Percentiles rank a stretch among this genome's conserved stretches.
phyloP scores from a whole-genome alignment of 2,329 filamentous ascomycete species.

The Fusarium hainanense region DNA sequence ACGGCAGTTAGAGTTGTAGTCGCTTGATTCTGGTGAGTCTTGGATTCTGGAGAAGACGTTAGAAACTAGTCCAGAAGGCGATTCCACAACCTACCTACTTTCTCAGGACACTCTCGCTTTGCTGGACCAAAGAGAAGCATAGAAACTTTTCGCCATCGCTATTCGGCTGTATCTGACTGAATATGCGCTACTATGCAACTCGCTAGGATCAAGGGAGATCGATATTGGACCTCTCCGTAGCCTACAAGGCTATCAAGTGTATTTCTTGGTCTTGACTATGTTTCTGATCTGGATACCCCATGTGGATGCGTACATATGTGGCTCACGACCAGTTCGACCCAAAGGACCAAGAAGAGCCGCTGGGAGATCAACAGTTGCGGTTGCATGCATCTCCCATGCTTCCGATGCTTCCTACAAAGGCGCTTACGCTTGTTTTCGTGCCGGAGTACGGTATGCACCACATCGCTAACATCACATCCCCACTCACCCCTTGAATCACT shows the following conservation, averaged over 20 bases:
- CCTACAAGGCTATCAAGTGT: slow-evolving; percentile 8
- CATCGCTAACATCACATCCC: slow-evolving; percentile 26
- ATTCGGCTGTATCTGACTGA: background rate
- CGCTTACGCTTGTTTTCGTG: slow-evolving; percentile 14
- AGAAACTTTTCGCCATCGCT: background rate
- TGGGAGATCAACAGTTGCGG: background rate
- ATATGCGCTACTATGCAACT: background rate
- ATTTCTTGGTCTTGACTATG: background rate
- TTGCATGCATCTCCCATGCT: background rate
- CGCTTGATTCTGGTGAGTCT: background rate
- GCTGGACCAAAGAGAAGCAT: background rate
- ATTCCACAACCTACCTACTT: background rate
- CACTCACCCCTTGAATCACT: slow-evolving; percentile 32
- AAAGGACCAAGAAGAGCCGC: background rate
- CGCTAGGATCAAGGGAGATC: slow-evolving; percentile 11
- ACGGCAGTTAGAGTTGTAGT: slow-evolving; percentile 15
- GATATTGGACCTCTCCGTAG: slow-evolving; percentile 2
- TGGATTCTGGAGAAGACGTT: background rate
- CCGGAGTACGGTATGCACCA: slow-evolving; percentile 9
- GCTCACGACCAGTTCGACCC: background rate
- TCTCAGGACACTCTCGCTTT: background rate
- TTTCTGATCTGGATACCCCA: background rate
- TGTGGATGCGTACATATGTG: slow-evolving; percentile 1
- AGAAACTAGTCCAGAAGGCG: background rate
- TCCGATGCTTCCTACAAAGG: slow-evolving; percentile 1